A percentile compares a stretch with the other conserved stretches of the same genome.
Evolutionary conservation across 306 rosid species (phyloP).

Genomic region (Prunus padus): DNA sequence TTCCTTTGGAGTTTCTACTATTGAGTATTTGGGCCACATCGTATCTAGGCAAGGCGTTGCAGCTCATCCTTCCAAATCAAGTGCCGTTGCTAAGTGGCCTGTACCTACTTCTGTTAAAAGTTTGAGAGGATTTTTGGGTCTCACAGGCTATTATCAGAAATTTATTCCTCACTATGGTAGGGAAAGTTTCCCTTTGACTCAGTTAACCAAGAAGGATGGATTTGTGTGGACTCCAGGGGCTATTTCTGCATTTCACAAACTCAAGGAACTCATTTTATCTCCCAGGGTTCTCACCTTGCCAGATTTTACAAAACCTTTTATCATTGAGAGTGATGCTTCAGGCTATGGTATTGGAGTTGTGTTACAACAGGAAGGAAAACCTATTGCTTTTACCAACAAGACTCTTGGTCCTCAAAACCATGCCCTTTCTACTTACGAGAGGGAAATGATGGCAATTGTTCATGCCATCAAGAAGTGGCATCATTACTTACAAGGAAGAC

Average conservation of each 20-base stretch:
- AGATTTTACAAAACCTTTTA: too few species aligned
- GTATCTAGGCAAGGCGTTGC: neutral
- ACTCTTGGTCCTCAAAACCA: too few species aligned
- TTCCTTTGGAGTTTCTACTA: neutral
- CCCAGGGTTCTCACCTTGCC: neutral
- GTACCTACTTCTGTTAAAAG: neutral
- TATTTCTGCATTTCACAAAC: too few species aligned
- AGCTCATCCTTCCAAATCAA: neutral
- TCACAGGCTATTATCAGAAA: neutral
- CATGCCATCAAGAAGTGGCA: too few species aligned
- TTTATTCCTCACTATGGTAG: neutral
- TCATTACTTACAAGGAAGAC: too few species aligned
- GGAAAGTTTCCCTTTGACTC: neutral
- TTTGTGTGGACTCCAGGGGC: neutral
- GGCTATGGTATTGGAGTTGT: too few species aligned
- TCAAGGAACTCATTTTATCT: too few species aligned
- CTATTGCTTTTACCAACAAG: neutral
- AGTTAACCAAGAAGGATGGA: neutral
- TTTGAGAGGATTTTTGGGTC: neutral
- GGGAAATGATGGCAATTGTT: too few species aligned
- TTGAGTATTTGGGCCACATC: slow-evolving; percentile 7
- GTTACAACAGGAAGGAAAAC: neutral
- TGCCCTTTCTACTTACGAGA: too few species aligned
- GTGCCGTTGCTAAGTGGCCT: neutral
- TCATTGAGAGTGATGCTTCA: too few species aligned